Percentiles rank a stretch among this genome's conserved stretches.
These are phyloP conservation scores for Stagonosporopsis rhizophila DNA, from an alignment of 2,329 filamentous ascomycete species.

Conservation along the genomic window DNA sequence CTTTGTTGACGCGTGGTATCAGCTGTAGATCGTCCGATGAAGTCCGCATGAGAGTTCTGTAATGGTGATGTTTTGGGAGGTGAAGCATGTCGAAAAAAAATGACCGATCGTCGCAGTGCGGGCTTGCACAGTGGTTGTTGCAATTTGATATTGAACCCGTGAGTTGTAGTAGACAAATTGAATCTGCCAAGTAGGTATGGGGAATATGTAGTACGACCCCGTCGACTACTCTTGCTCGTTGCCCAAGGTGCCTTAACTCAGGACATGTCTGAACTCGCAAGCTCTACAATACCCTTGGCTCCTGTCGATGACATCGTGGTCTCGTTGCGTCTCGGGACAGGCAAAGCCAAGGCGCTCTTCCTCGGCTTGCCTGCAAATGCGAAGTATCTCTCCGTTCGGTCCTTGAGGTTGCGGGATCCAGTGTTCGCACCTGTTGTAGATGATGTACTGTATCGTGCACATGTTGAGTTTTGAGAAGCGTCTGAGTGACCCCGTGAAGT, in stretches of 20 bases:
- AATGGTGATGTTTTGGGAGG: not conserved
- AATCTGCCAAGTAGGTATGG: not conserved
- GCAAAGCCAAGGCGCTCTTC: conserved; percentile 35
- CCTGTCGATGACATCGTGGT: conserved; percentile 40
- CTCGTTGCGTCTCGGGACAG: conserved; percentile 36
- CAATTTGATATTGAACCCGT: not conserved
- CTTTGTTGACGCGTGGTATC: not conserved
- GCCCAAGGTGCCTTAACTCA: not conserved
- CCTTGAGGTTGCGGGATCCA: conserved; percentile 42
- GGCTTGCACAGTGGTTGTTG: not conserved
- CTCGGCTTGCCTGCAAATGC: conserved; percentile 40
- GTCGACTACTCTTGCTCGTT: not conserved
- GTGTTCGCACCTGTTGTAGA: conserved; percentile 39
- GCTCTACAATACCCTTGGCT: conserved; percentile 43
- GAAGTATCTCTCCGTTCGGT: conserved; percentile 36
- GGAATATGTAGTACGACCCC: not conserved
- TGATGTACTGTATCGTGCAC: conserved; percentile 44
- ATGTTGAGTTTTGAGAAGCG: conserved; percentile 14
- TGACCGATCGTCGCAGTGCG: not conserved
- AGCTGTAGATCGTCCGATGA: not conserved
- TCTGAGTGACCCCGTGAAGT: not conserved
- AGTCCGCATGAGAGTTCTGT: not conserved
- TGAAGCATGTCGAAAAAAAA: not conserved
- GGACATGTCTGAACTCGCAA: conserved; percentile 39
- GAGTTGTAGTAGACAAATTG: not conserved